Conservation (phyloP, 768 basidiomycete species). For the Leccinum barrowsii region DNA sequence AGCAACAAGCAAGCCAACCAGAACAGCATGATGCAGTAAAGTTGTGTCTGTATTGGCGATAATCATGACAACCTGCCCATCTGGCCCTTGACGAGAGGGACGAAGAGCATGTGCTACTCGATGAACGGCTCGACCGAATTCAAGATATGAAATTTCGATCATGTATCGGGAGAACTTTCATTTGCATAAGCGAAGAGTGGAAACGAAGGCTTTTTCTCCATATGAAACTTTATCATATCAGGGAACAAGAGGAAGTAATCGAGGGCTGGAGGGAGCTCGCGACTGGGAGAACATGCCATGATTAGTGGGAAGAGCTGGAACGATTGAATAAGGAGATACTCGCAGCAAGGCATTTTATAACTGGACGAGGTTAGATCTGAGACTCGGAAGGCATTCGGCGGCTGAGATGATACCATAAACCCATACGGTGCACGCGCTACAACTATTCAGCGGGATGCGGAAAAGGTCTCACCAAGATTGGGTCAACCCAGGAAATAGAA, state of each 20-base stretch:
- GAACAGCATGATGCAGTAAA: constrained; percentile 33
- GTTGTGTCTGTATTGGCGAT: constrained; percentile 31
- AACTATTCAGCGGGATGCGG: too few relatives aligned
- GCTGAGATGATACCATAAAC: too few relatives aligned
- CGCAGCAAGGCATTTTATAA: constrained; percentile 13
- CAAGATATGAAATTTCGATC: constrained; percentile 24
- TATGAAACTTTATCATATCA: constrained; percentile 26
- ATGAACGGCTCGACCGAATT: constrained; percentile 30
- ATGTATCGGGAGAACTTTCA: constrained; percentile 4
- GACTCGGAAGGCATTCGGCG: too few relatives aligned
- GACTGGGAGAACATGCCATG: constrained; percentile 1
- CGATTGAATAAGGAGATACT: background rate
- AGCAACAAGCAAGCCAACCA: constrained; percentile 36
- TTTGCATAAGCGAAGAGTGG: constrained; percentile 19
- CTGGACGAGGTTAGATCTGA: background rate
- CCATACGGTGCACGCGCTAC: too few relatives aligned
- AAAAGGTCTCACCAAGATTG: too few relatives aligned
- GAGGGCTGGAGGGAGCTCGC: constrained; percentile 18
- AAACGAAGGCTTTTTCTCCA: constrained; percentile 21
- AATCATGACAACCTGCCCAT: constrained; percentile 20
- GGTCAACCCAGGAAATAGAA: too few relatives aligned
- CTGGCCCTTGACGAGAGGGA: constrained; percentile 28
- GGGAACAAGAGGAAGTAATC: constrained; percentile 22
- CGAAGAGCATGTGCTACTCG: constrained; percentile 39
- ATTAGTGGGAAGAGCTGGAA: background rate